Conservation (phyloP, 1,284 basidiomycete genomes). For the Anthracocystis walkeri region DNA sequence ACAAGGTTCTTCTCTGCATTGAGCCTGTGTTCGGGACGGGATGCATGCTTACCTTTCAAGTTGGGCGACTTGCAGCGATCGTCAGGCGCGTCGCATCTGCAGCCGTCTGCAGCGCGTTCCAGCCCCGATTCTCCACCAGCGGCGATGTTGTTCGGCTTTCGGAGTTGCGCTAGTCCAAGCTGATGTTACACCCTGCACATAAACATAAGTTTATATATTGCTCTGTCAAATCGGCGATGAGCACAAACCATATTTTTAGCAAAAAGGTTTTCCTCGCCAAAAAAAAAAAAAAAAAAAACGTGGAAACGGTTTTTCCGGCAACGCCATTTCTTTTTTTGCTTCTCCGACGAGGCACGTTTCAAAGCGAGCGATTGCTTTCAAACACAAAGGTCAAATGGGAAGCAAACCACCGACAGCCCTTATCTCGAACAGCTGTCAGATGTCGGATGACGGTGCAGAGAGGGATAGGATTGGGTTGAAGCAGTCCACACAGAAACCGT, state of each 20-base stretch:
- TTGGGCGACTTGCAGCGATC: conserved; percentile 20
- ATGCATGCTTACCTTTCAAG: conserved; percentile 34
- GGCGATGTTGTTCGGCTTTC: no score
- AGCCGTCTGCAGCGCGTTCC: conserved; percentile 15
- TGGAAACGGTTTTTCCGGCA: background rate
- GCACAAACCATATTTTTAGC: no score
- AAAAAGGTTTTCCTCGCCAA: no score
- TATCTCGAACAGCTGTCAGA: background rate
- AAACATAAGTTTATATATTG: no score
- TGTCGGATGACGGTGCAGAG: no score
- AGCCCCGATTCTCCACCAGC: no score
- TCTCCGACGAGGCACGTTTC: conserved; percentile 1
- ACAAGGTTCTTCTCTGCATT: background rate
- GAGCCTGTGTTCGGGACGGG: background rate
- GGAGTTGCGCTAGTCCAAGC: no score
- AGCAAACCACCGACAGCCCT: background rate
- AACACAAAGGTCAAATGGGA: background rate
- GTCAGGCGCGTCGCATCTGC: conserved; percentile 37
- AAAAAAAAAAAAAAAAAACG: no score
- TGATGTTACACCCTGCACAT: no score
- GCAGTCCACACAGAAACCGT: no score
- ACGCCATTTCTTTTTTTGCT: background rate
- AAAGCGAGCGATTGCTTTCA: background rate
- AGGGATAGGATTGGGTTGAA: no score
- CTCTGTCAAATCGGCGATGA: no score